Evolutionary conservation across 441 rosid genomes (phyloP), one percentile per base, ranked within the genome.

Genomic region (Gossypium lobatum): DNA sequence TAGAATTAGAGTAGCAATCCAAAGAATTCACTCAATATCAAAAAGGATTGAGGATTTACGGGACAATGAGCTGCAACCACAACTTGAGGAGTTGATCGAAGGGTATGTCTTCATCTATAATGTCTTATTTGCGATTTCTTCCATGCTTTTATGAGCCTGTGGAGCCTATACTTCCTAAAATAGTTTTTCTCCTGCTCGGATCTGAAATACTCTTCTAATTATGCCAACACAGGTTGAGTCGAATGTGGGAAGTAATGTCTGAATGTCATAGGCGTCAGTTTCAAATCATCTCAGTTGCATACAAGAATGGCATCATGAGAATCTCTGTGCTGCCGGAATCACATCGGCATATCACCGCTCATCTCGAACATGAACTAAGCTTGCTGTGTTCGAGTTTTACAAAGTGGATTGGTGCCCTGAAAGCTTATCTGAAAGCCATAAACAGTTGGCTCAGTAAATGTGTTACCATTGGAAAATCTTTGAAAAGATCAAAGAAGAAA

Each of bases 231-330:
- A 95, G 99, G 88, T 80, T 95, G 77, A 87, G 88, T 76, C 89
- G 96, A 75, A 95, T 93, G 98, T 95, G 99, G 99, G 92, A 89
- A 78, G 95, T 87, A 42, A 93, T 93, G 98, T 78, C 64, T n/a
- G 93, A 90, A 80, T 95, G 96, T 85, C 97, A 95, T 82, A 84
- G 78, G 81, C 91, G 73, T 74, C 99, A 95, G 85, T 85, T 80
- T 78, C 78, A 75, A 69, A 79, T 90, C 42, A 88, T 93, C 59
- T 74, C 89, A 0, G 79, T 78, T 1, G 89, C 95, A 64, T 76
- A 76, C 83, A 82, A 72, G 78, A 78, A 64, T 16, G 76, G 85
- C 73, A 81, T 71, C 71, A 79, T 83, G 37, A 90, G 85, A 83
- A 79, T 90, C 65, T 82, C 86, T 60, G 45, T 89, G 37, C 86